phyloP scores from a whole-genome alignment of 768 basidiomycete genomes.

The Psilocybe sp. region DNA sequence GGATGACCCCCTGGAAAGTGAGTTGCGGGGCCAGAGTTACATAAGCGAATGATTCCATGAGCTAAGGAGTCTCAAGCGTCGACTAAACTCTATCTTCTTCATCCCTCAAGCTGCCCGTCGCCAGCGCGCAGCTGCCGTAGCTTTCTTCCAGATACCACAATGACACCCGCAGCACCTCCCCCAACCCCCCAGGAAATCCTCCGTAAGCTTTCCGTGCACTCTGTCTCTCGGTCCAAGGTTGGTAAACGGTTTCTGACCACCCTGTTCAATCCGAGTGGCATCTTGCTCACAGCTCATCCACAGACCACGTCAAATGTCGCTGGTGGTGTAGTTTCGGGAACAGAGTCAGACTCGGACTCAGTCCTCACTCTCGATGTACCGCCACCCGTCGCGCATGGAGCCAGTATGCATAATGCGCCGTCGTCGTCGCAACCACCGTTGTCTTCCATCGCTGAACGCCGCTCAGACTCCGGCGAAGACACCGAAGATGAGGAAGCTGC shows the following conservation, averaged over 20 bases:
- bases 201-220: constrained; percentile 79
- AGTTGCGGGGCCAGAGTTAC: too few species aligned
- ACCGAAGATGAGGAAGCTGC: constrained; percentile 74
- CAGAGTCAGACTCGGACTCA: constrained; percentile 87
- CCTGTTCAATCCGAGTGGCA: constrained; percentile 5
- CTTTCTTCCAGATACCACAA: background rate
- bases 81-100: too few species aligned
- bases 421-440: constrained; percentile 51
- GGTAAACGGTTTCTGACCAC: constrained; percentile 6
- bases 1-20: too few species aligned
- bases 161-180: constrained; percentile 51
- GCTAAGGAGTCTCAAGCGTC: too few species aligned
- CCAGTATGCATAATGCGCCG: constrained; percentile 25
- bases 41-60: too few species aligned
- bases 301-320: constrained; percentile 13
- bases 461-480: constrained; percentile 70
- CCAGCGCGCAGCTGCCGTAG: background rate
- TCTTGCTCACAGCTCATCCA: constrained; percentile 4
- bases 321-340: constrained; percentile 54
- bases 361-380: constrained; percentile 53
- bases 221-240: constrained; percentile 52
- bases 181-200: constrained; percentile 86
- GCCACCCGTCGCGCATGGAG: constrained; percentile 33
- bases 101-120: background rate
- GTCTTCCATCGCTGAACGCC: constrained; percentile 75